Evolutionary conservation across 139 green algal species (phyloP).

Genomic region (Volvox africanus): DNA sequence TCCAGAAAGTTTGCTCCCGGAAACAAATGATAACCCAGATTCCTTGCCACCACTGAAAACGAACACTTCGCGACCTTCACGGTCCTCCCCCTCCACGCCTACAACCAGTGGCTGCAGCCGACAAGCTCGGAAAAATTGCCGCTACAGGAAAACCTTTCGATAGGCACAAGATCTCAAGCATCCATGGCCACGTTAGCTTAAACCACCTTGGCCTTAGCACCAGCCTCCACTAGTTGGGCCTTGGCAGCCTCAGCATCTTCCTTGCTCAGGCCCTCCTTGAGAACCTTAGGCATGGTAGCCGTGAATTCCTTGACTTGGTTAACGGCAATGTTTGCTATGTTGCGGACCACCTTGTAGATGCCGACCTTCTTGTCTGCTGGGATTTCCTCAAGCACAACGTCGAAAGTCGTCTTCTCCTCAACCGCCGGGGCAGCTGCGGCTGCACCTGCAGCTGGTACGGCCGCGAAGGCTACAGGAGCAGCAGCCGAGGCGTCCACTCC

Average conservation of each 20-base stretch:
- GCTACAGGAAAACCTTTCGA: background rate
- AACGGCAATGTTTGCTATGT: slow-evolving; percentile 63
- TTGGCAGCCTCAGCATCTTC: slow-evolving; percentile 59
- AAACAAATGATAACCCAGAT: too few species aligned
- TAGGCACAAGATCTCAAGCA: background rate
- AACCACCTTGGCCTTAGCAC: slow-evolving; percentile 58
- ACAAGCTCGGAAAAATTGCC: slow-evolving; percentile 36
- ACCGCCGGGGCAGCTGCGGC: slow-evolving; percentile 64
- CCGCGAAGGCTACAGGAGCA: slow-evolving; percentile 55
- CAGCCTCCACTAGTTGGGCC: slow-evolving; percentile 50
- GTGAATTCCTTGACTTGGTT: slow-evolving; percentile 70
- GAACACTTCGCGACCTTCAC: background rate
- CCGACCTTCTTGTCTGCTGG: slow-evolving; percentile 74
- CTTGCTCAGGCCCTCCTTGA: slow-evolving; percentile 65
- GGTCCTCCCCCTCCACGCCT: background rate
- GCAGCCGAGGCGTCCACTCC: slow-evolving; percentile 57
- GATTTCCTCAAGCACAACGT: slow-evolving; percentile 72
- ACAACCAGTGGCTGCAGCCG: background rate
- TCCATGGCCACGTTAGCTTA: slow-evolving; percentile 18
- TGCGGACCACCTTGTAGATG: slow-evolving; percentile 68
- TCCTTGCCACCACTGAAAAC: background rate
- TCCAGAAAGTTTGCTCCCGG: too few species aligned
- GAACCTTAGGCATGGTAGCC: slow-evolving; percentile 60
- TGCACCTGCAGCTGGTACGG: slow-evolving; percentile 48
- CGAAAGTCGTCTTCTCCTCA: slow-evolving; percentile 80